Evolutionary conservation across 176 grass and related monocot species (phyloP).

Genomic region (Avena sativa): DNA sequence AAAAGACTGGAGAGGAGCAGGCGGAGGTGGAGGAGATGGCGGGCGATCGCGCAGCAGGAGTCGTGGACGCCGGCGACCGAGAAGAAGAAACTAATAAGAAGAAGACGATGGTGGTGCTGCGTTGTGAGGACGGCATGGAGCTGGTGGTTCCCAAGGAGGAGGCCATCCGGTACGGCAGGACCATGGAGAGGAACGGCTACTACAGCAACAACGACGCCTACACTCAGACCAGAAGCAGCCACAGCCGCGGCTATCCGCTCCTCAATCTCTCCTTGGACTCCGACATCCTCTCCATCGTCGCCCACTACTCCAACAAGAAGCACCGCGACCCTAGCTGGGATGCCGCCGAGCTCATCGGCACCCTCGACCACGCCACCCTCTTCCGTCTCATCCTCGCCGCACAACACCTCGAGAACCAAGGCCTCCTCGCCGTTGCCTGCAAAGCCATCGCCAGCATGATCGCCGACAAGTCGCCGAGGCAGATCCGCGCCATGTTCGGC

Average conservation of each 20-base stretch:
- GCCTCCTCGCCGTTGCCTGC: not conserved
- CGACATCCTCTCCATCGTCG: not conserved
- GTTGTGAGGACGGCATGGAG: not conserved
- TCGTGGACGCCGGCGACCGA: no score
- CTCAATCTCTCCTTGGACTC: not conserved
- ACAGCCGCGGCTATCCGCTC: not conserved
- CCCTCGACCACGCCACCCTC: not conserved
- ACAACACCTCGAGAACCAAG: not conserved
- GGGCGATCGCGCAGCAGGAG: no score
- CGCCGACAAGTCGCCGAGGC: not conserved
- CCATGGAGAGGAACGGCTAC: not conserved
- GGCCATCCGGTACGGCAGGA: not conserved
- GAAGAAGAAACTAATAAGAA: not conserved
- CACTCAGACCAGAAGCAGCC: not conserved
- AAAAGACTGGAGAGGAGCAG: no score
- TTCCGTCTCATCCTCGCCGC: not conserved
- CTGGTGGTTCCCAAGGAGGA: not conserved
- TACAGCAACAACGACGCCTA: not conserved
- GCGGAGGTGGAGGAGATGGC: no score
- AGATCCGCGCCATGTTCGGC: not conserved
- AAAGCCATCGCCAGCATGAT: not conserved
- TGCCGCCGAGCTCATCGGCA: not conserved
- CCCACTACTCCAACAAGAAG: not conserved
- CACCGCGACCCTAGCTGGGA: not conserved
- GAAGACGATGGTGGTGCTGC: not conserved